Evolutionary conservation across 257 asterid genomes (phyloP).

Genomic region (Scutellaria barbata): DNA sequence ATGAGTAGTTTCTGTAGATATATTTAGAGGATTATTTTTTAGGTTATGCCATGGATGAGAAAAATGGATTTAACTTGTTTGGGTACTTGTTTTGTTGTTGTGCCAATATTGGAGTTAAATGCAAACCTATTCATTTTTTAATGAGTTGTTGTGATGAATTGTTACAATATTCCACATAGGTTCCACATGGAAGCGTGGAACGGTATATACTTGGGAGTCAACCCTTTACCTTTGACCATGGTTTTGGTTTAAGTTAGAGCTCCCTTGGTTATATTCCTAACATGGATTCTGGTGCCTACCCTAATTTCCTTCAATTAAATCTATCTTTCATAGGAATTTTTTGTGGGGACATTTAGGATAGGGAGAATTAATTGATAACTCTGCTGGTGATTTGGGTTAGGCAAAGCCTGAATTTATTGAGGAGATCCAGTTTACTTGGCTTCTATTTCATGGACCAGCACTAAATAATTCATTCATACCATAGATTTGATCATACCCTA

Average conservation of each 20-base stretch:
- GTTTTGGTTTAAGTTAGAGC: too few relatives aligned
- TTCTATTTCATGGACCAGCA: not conserved
- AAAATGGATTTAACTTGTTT: constrained; percentile 3
- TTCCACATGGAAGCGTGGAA: too few relatives aligned
- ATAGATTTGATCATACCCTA: not conserved
- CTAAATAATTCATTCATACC: not conserved
- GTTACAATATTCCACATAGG: too few relatives aligned
- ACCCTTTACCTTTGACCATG: too few relatives aligned
- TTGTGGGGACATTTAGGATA: not conserved
- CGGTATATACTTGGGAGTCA: too few relatives aligned
- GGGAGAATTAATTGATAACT: not conserved
- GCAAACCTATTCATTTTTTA: not conserved
- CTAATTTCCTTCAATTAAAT: not conserved
- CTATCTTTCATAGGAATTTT: not conserved
- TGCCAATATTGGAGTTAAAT: not conserved
- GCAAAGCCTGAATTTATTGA: not conserved
- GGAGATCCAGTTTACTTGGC: constrained; percentile 10
- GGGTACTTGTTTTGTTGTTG: not conserved
- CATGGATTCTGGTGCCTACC: not conserved
- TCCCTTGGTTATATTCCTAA: too few relatives aligned
- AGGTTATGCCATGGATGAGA: constrained; percentile 10
- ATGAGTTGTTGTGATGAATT: constrained; percentile 7
- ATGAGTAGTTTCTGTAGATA: constrained; percentile 20
- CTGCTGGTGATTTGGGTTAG: constrained; percentile 5
- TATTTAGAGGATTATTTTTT: constrained; percentile 26